Conservation (phyloP, 805 yeast species). For the Wickerhamomyces silvicola region DNA sequence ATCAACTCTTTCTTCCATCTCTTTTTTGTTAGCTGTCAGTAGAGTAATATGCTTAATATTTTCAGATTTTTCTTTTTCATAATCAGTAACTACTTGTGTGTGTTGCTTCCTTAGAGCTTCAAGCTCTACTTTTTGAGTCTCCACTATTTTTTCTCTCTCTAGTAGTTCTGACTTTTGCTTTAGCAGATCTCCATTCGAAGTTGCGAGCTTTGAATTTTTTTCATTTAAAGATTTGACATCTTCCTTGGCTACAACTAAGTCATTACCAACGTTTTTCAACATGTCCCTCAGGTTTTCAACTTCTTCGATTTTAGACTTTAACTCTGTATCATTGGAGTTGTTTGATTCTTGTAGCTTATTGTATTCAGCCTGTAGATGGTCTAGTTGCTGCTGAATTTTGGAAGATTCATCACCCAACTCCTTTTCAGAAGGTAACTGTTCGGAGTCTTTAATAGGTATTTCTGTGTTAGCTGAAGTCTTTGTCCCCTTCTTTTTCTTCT, state of each 20-base stretch:
- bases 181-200: conserved; percentile 8
- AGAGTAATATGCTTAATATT: conserved; percentile 5
- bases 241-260: conserved; percentile 65
- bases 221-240: conserved; percentile 36
- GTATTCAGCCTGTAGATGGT: background rate
- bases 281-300: conserved; percentile 67
- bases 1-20: conserved; percentile 6
- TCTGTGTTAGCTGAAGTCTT: background rate
- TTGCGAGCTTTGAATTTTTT: conserved; percentile 9
- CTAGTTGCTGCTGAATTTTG: background rate
- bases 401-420: background rate
- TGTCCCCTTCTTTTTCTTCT: conserved; percentile 2
- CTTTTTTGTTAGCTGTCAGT: conserved; percentile 18
- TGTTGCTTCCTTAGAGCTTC: conserved; percentile 29
- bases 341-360: conserved; percentile 16
- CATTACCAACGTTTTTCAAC: conserved; percentile 72
- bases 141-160: conserved; percentile 10
- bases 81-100: conserved; percentile 24
- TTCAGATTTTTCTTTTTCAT: conserved; percentile 17
- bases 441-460: background rate
- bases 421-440: background rate
- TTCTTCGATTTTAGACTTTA: conserved; percentile 50
- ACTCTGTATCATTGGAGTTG: conserved; percentile 10
- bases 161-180: conserved; percentile 8
- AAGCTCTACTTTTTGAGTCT: conserved; percentile 19